phyloP scores from a whole-genome alignment of 1,284 basidiomycete genomes.

The Cryptococcus sp. region DNA sequence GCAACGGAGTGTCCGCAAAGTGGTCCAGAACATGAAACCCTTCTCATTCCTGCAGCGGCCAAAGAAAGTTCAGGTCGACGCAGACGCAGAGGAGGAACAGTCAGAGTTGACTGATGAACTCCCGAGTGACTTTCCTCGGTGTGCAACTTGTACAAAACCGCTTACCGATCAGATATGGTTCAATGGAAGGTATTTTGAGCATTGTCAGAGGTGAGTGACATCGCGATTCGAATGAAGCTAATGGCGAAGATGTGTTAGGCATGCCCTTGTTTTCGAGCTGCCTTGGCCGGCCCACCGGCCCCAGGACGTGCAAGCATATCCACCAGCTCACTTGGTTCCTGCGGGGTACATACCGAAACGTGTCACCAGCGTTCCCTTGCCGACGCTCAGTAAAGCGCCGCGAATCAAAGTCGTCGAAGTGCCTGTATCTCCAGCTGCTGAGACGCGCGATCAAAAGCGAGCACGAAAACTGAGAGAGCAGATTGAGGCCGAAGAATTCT shows the following conservation, averaged over 20 bases:
- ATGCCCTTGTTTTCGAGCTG: slow-evolving; percentile 44
- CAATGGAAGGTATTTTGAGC: slow-evolving; percentile 37
- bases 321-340: slow-evolving; percentile 39
- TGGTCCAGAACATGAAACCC: slow-evolving; percentile 31
- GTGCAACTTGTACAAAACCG: slow-evolving; percentile 41
- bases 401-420: slow-evolving; percentile 25
- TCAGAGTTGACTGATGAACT: slow-evolving; percentile 20
- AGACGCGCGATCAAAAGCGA: slow-evolving; percentile 22
- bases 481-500: slow-evolving; percentile 30
- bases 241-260: slow-evolving; percentile 40
- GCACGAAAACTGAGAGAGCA: slow-evolving; percentile 22
- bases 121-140: slow-evolving; percentile 35
- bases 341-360: slow-evolving; percentile 30
- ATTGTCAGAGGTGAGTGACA: slow-evolving; percentile 38
- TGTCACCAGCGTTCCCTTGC: slow-evolving; percentile 35
- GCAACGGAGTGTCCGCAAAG: slow-evolving; percentile 25
- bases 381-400: slow-evolving; percentile 32
- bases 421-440: slow-evolving; percentile 12
- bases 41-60: slow-evolving; percentile 28
- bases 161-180: slow-evolving; percentile 44
- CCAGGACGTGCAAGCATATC: slow-evolving; percentile 36
- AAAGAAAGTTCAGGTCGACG: slow-evolving; percentile 7
- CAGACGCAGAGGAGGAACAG: slow-evolving; percentile 14
- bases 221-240: neutral
- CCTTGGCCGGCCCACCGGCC: slow-evolving; percentile 44